Evolutionary conservation across 257 asterid species (phyloP).

Genomic region (Solanum phureja): DNA sequence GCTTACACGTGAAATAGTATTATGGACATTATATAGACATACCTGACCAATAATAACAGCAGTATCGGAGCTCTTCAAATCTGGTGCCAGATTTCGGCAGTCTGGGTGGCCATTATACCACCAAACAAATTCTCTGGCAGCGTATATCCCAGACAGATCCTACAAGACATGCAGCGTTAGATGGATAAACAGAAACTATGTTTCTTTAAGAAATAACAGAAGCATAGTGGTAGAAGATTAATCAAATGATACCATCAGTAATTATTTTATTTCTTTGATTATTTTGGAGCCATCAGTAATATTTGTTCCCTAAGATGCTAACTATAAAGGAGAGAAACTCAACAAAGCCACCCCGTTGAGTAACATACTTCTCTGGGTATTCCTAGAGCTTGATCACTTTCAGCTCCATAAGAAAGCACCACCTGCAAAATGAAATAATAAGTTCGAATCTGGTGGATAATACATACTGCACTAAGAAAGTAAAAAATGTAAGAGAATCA

Average conservation of each 20-base stretch:
- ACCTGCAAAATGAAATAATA: slow-evolving; percentile 35
- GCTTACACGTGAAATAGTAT: background rate
- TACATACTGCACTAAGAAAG: background rate
- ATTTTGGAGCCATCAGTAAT: background rate
- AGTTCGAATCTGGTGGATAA: background rate
- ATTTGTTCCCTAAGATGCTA: background rate
- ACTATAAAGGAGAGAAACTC: background rate
- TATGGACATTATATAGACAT: background rate
- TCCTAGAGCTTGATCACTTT: slow-evolving; percentile 83
- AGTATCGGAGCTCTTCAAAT: slow-evolving; percentile 64
- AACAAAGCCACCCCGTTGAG: background rate
- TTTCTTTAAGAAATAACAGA: background rate
- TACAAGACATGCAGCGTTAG: slow-evolving; percentile 3
- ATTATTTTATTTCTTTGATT: background rate
- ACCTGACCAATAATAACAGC: slow-evolving; percentile 94
- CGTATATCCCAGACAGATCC: slow-evolving; percentile 53
- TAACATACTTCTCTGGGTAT: slow-evolving; percentile 72
- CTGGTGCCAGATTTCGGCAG: slow-evolving; percentile 61
- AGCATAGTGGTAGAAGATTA: background rate
- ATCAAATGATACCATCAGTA: background rate
- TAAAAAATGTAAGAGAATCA: background rate
- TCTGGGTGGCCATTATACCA: slow-evolving; percentile 99
- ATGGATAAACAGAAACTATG: background rate
- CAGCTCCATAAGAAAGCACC: slow-evolving; percentile 92
- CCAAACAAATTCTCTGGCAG: slow-evolving; percentile 97